Evolutionary conservation across 2,329 filamentous ascomycete species (phyloP), one percentile per base, ranked within the genome.

Genomic region (Septoria petroselini): DNA sequence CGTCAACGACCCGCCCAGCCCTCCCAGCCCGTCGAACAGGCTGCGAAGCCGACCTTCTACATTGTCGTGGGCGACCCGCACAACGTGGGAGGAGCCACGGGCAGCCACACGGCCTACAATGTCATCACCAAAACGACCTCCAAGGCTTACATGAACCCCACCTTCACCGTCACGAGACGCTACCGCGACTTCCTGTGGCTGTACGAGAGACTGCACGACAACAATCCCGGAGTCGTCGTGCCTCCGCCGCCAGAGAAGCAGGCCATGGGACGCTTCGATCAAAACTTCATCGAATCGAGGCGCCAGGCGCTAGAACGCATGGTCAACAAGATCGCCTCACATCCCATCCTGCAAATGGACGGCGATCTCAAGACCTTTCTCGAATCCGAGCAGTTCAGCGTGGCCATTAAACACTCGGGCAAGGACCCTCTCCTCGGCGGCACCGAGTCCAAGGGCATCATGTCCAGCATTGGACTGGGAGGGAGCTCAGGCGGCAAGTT

Each of bases 171-270:
- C 60, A 95, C 90, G 64, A 81, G 93, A 62, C 83, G 93, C 65
- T 98, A 97, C 70, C 85, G 91, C 52, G 93, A 98, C 71, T 98
- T 98, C 69, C 76, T 98, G 45, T 98, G 93, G 93, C 82, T 98
- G 21, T 98, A 98, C 70, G 96, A 85, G 61, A 89, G 91, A 23
- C 77, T 98, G 53, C 93, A 97, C 68, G 85, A 84, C 54, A 98
- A 95, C 69, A 96, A 93, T 63, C 93, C 93, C 0, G 93, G 93
- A 50, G 84, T 96, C 30, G 90, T 98, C 23, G 88, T 98, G 9
- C 93, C 93, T 0, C 91, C 93, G 6, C 93, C 93, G 0, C 93
- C 93, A 1, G 93, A 98, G 73, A 98, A 98, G 75, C 93, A 98
- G 73, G 91, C 91, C 6, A 88, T 98, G 48, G 91, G 91, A 53